These are phyloP conservation scores for Teratosphaeriaceae sp. DNA, from an alignment of 2,329 filamentous ascomycete species.

Conservation along the genomic window DNA sequence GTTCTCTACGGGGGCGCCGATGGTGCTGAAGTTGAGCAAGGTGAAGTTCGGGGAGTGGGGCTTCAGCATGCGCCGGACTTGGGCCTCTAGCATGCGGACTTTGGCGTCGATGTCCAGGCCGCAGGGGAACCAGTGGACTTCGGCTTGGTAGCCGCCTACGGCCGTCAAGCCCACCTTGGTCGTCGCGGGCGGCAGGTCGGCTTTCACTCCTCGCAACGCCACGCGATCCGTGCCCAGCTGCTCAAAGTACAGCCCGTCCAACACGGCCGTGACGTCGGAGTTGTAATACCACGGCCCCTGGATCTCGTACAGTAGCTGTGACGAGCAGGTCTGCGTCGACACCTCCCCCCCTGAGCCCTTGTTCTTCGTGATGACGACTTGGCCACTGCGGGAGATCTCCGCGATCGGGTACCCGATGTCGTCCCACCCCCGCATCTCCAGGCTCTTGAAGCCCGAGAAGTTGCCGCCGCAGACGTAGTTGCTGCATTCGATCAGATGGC, in stretches of 20 bases:
- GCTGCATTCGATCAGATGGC: constrained; percentile 39
- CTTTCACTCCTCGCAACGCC: constrained; percentile 39
- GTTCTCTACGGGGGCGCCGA: constrained; percentile 39
- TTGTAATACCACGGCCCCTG: constrained; percentile 53
- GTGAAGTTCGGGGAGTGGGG: constrained; percentile 32
- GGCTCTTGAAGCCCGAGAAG: constrained; percentile 38
- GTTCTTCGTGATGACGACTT: constrained; percentile 34
- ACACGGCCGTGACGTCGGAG: constrained; percentile 49
- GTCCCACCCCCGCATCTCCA: constrained; percentile 32
- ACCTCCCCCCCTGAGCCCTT: constrained; percentile 31
- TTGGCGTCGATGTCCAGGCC: constrained; percentile 42
- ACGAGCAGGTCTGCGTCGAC: constrained; percentile 45
- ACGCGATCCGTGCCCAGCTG: constrained; percentile 46
- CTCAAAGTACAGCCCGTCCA: constrained; percentile 47
- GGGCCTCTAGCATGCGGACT: constrained; percentile 39
- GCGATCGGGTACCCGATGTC: constrained; percentile 36
- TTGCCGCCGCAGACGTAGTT: constrained; percentile 39
- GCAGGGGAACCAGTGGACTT: constrained; percentile 39
- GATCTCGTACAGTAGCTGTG: constrained; percentile 50
- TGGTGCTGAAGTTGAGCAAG: constrained; percentile 33
- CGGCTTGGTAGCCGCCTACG: constrained; percentile 42
- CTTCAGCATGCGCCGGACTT: constrained; percentile 36
- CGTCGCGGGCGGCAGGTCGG: constrained; percentile 41
- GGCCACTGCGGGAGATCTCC: constrained; percentile 29
- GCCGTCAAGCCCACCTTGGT: constrained; percentile 46